Evolutionary conservation across 225 moss, liverwort and hornwort genomes (phyloP).

Genomic region (Thuidium tamariscinum): DNA sequence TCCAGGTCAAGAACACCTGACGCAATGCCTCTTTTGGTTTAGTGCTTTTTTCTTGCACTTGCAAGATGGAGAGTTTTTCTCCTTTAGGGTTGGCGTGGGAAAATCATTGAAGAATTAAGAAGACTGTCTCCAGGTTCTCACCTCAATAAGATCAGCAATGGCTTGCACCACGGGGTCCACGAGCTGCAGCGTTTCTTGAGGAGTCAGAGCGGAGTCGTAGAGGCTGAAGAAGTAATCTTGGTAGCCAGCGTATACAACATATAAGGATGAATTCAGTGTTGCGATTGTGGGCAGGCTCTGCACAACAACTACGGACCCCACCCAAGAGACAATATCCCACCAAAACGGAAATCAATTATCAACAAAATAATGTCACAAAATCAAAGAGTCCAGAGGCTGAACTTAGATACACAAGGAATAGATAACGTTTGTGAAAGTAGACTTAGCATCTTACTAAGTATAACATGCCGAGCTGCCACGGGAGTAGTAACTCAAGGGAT

Average conservation of each 20-base stretch:
- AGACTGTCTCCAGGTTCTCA: background rate
- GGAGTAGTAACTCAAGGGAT: background rate
- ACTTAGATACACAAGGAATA: background rate
- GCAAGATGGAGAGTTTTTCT: background rate
- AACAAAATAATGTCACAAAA: background rate
- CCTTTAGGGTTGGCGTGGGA: background rate
- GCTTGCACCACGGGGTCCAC: slow-evolving; percentile 6
- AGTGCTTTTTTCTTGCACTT: background rate
- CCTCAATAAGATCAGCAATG: slow-evolving; percentile 16
- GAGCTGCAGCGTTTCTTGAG: background rate
- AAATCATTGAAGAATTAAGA: background rate
- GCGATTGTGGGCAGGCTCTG: slow-evolving; percentile 18
- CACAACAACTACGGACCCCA: slow-evolving; percentile 11
- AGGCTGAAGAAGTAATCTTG: slow-evolving; percentile 31
- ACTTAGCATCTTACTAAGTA: background rate
- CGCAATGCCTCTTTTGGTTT: too few relatives aligned
- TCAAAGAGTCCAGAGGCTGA: background rate
- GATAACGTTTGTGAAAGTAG: background rate
- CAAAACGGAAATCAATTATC: background rate
- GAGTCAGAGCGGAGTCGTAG: background rate
- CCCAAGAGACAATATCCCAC: background rate
- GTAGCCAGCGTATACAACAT: slow-evolving; percentile 23
- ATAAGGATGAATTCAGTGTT: slow-evolving; percentile 21
- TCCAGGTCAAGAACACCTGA: background rate
- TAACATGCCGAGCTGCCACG: too few relatives aligned